phyloP scores from a whole-genome alignment of 1,139 yeast species.

The Suhomyces bribrorum region DNA sequence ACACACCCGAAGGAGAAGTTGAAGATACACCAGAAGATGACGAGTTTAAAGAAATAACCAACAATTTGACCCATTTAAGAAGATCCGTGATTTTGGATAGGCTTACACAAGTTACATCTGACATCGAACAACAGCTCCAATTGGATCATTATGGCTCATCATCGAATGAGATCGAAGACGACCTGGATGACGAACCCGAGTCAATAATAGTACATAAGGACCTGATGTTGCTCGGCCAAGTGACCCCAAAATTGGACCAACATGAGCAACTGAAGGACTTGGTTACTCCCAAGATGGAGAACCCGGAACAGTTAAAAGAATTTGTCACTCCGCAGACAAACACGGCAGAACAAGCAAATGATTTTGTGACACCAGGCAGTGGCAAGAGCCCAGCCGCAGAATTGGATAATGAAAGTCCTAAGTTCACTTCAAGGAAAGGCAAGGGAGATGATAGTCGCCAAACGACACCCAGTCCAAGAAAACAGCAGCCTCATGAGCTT shows the following conservation, averaged over 20 bases:
- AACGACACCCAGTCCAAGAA: no score
- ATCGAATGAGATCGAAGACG: constrained; percentile 8
- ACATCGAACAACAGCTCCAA: constrained; percentile 37
- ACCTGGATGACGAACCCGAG: constrained; percentile 5
- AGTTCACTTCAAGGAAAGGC: no score
- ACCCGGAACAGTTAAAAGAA: neutral
- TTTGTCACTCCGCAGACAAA: neutral
- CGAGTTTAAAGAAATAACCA: constrained; percentile 14
- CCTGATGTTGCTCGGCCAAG: neutral
- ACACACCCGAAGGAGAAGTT: constrained; percentile 11
- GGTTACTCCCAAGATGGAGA: constrained; percentile 1
- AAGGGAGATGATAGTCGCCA: no score
- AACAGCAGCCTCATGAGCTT: no score
- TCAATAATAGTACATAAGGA: neutral
- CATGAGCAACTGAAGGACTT: neutral
- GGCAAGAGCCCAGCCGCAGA: neutral
- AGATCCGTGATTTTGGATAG: constrained; percentile 43
- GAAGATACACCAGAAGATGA: constrained; percentile 13
- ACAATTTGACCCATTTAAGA: constrained; percentile 22
- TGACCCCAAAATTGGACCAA: neutral
- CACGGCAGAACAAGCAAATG: neutral
- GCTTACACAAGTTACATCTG: constrained; percentile 43
- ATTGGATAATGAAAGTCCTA: no score
- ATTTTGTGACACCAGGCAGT: neutral
- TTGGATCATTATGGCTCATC: constrained; percentile 23